Percentiles rank a stretch among this genome's conserved stretches.
Conservation (phyloP, 495 filamentous ascomycete species). For the Corynascus novoguineensis region DNA sequence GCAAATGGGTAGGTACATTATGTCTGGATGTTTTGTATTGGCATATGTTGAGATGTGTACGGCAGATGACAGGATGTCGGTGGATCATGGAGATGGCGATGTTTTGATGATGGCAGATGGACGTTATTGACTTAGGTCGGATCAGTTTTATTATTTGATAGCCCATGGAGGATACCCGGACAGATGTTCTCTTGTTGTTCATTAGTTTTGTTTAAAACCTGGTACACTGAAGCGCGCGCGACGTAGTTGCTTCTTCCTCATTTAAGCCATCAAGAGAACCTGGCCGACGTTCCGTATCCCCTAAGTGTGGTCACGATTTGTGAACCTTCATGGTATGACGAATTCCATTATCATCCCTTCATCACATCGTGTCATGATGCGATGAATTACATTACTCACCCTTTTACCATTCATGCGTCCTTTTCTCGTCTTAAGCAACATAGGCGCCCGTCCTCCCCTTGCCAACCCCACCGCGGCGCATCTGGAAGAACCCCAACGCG, state of each 20-base stretch:
- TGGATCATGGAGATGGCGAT: neutral
- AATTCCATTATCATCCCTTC: too few species aligned
- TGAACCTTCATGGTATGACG: too few species aligned
- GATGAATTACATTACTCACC: too few species aligned
- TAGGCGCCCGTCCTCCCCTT: neutral
- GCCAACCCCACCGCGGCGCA: conserved; percentile 4
- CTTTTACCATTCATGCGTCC: neutral
- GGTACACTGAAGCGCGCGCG: too few species aligned
- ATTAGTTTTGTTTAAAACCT: neutral
- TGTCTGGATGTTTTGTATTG: neutral
- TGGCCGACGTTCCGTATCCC: too few species aligned
- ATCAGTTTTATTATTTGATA: neutral
- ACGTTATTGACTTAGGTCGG: neutral
- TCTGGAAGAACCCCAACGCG: conserved; percentile 16
- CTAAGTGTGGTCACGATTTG: too few species aligned
- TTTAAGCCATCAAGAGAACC: too few species aligned
- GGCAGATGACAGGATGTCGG: neutral
- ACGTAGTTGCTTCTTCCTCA: too few species aligned
- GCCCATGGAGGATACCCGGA: conserved; percentile 6
- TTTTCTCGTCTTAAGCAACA: conserved; percentile 1
- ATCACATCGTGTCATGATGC: too few species aligned
- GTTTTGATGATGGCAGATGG: neutral
- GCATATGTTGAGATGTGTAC: neutral
- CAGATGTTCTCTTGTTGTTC: neutral
- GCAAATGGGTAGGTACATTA: neutral